These are phyloP conservation scores for Pleurostoma richardsiae DNA, from an alignment of 2,329 filamentous ascomycete genomes.

Conservation along the genomic window DNA sequence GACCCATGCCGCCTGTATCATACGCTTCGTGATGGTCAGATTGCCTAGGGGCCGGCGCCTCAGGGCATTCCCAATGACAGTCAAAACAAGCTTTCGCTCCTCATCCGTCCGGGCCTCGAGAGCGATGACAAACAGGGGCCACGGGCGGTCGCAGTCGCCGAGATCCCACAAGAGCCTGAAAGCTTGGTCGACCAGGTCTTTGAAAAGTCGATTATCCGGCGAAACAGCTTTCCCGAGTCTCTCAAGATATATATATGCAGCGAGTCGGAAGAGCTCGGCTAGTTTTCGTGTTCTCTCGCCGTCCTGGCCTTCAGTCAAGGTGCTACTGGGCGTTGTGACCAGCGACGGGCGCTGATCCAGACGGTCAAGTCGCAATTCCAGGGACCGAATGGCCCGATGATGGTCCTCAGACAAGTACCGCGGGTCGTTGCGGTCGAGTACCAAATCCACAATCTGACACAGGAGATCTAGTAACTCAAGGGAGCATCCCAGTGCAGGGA, in stretches of 20 bases:
- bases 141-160: conserved; percentile 6
- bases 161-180: not conserved
- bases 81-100: conserved; percentile 4
- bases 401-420: not conserved
- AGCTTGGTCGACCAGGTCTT: not conserved
- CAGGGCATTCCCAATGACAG: not conserved
- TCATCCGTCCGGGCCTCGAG: conserved; percentile 9
- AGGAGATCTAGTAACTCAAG: conserved; percentile 11
- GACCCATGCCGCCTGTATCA: conserved; percentile 7
- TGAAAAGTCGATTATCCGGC: not conserved
- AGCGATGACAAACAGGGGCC: conserved; percentile 9
- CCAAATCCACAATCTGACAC: conserved; percentile 9
- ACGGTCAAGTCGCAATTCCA: conserved; percentile 7
- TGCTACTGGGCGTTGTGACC: not conserved
- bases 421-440: conserved; percentile 6
- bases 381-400: not conserved
- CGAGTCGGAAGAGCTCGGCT: conserved; percentile 5
- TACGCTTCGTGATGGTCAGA: not conserved
- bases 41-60: conserved; percentile 5
- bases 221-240: conserved; percentile 3
- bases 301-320: not conserved
- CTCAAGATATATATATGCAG: conserved; percentile 6
- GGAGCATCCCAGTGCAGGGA: conserved; percentile 9
- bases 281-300: not conserved
- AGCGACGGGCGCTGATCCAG: conserved; percentile 5